Percentiles rank a stretch among this genome's conserved stretches.
Evolutionary conservation across 1,139 yeast genomes (phyloP).

Genomic region (Sugiyamaella pinicola): DNA sequence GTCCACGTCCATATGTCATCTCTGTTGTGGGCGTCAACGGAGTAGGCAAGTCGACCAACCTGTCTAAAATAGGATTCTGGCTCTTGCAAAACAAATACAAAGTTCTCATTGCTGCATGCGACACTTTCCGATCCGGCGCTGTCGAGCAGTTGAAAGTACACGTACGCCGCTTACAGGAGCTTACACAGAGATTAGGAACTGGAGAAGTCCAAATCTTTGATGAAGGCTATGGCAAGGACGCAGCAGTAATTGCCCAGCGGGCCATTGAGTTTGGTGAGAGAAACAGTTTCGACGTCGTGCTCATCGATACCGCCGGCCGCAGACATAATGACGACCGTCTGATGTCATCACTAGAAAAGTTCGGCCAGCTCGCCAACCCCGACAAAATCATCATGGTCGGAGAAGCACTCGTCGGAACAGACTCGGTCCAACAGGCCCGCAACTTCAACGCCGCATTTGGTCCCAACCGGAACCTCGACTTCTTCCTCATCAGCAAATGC

Average conservation of each 20-base stretch:
- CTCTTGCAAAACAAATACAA: slow-evolving; percentile 82
- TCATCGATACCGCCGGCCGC: slow-evolving; percentile 97
- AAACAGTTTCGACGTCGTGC: slow-evolving; percentile 74
- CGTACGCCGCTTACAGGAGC: slow-evolving; percentile 74
- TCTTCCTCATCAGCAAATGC: slow-evolving; percentile 90
- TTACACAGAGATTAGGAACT: slow-evolving; percentile 51
- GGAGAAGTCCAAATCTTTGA: slow-evolving; percentile 81
- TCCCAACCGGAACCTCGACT: slow-evolving; percentile 74
- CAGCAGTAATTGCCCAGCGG: slow-evolving; percentile 91
- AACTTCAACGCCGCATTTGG: slow-evolving; percentile 96
- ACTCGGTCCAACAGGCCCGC: slow-evolving; percentile 91
- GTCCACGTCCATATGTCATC: slow-evolving; percentile 72
- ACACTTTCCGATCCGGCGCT: slow-evolving; percentile 97
- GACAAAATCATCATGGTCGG: slow-evolving; percentile 98
- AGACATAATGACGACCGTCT: slow-evolving; percentile 93
- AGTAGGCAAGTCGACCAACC: slow-evolving; percentile 94
- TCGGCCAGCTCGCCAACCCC: slow-evolving; percentile 94
- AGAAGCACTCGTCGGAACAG: slow-evolving; percentile 96
- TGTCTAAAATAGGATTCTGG: slow-evolving; percentile 96
- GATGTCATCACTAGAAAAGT: slow-evolving; percentile 94
- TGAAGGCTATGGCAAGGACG: slow-evolving; percentile 97
- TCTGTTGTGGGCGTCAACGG: slow-evolving; percentile 98
- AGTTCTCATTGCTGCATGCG: slow-evolving; percentile 94
- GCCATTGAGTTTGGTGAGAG: slow-evolving; percentile 78
- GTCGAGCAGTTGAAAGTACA: slow-evolving; percentile 96